Evolutionary conservation across 192 early-diverging fungal species (phyloP).

Genomic region (Gorgonomyces haynaldii): DNA sequence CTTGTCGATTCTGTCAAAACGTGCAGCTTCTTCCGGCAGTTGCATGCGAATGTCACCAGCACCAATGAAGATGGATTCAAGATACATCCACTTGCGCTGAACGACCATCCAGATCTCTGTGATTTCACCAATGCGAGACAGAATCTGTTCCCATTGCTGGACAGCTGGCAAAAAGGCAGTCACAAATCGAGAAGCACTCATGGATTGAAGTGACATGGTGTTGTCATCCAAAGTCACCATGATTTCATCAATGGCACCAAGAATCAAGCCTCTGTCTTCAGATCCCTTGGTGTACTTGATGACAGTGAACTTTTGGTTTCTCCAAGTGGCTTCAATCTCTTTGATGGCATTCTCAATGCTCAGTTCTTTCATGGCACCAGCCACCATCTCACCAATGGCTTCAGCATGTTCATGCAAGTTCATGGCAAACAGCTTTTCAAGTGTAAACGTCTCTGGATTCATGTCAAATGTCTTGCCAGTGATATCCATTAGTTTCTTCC

Average conservation of each 20-base stretch:
- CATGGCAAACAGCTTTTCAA: conserved; percentile 45
- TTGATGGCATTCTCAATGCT: conserved; percentile 49
- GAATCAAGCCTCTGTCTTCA: conserved; percentile 47
- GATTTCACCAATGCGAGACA: conserved; percentile 47
- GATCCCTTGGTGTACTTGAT: conserved; percentile 49
- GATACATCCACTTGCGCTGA: conserved; percentile 52
- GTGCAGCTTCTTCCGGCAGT: conserved; percentile 47
- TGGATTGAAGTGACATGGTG: conserved; percentile 42
- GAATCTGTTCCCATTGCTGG: conserved; percentile 48
- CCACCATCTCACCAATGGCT: conserved; percentile 43
- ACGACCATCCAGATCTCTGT: conserved; percentile 50
- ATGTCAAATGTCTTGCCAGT: conserved; percentile 49
- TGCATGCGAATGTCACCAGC: conserved; percentile 46
- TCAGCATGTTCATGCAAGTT: conserved; percentile 43
- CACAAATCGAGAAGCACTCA: conserved; percentile 44
- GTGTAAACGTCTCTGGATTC: conserved; percentile 49
- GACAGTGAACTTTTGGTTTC: conserved; percentile 38
- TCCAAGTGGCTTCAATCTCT: conserved; percentile 45
- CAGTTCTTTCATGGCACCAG: conserved; percentile 46
- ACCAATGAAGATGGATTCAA: conserved; percentile 50
- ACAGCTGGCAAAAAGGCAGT: conserved; percentile 41
- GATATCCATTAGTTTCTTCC: conserved; percentile 46
- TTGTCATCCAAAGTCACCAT: conserved; percentile 42
- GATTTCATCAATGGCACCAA: conserved; percentile 49
- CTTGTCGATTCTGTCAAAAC: conserved; percentile 47